phyloP scores from a whole-genome alignment of 2,329 filamentous ascomycete genomes.

The Dactylellina sp. region DNA sequence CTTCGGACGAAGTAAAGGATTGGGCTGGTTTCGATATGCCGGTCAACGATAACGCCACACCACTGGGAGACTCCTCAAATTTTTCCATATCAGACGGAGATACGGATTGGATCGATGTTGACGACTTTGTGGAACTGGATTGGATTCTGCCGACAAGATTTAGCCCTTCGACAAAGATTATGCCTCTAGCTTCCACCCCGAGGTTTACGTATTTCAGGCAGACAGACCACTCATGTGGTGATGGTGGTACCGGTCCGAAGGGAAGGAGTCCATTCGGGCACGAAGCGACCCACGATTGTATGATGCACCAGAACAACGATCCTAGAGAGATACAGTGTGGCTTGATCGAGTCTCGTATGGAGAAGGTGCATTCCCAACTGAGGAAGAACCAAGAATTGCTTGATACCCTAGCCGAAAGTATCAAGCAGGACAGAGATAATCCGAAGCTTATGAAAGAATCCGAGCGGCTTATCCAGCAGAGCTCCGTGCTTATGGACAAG shows the following conservation, averaged over 20 bases:
- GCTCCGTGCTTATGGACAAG: slow-evolving; percentile 70
- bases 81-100: slow-evolving; percentile 97
- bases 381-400: slow-evolving; percentile 77
- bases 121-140: slow-evolving; percentile 97
- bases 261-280: slow-evolving; percentile 90
- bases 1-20: slow-evolving; percentile 78
- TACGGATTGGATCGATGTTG: slow-evolving; percentile 98
- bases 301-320: slow-evolving; percentile 89
- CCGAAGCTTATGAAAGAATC: slow-evolving; percentile 67
- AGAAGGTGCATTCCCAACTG: slow-evolving; percentile 82
- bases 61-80: slow-evolving; percentile 75
- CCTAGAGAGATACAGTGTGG: slow-evolving; percentile 88
- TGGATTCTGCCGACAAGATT: slow-evolving; percentile 92
- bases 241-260: slow-evolving; percentile 75
- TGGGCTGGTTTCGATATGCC: slow-evolving; percentile 63
- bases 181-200: slow-evolving; percentile 92
- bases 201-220: slow-evolving; percentile 97
- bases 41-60: slow-evolving; percentile 57
- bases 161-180: slow-evolving; percentile 91
- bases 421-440: slow-evolving; percentile 68
- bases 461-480: slow-evolving; percentile 69
- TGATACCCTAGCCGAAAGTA: slow-evolving; percentile 78
- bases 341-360: slow-evolving; percentile 82
- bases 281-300: slow-evolving; percentile 92
- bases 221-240: slow-evolving; percentile 87